A percentile compares a stretch with the other conserved stretches of the same genome.
These are phyloP conservation scores for Cymbopogon flexuosus DNA, from an alignment of 202 grass and related monocot species.

Conservation along the genomic window DNA sequence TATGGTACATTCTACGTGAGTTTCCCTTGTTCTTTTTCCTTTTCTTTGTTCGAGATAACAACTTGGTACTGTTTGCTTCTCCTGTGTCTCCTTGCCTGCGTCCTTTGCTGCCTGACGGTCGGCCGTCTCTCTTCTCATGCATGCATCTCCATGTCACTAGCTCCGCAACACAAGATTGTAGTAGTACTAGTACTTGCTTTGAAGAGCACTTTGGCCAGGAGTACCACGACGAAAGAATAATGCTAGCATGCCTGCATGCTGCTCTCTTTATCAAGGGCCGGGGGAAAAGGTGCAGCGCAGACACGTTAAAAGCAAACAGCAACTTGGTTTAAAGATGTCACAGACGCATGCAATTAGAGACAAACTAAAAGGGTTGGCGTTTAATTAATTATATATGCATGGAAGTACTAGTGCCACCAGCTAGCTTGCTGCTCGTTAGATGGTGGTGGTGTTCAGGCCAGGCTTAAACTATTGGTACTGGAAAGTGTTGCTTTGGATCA, in stretches of 20 bases:
- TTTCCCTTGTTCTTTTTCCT: not conserved
- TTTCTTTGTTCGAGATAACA: constrained; percentile 25
- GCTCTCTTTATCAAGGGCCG: constrained; percentile 26
- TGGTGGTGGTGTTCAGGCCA: not conserved
- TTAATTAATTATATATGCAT: not conserved
- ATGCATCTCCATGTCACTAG: not conserved
- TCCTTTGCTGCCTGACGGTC: constrained; percentile 19
- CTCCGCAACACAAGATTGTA: constrained; percentile 31
- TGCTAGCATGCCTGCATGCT: constrained; percentile 13
- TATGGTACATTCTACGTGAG: not conserved
- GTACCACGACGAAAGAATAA: constrained; percentile 23
- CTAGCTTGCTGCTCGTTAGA: not conserved
- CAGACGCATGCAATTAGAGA: constrained; percentile 22
- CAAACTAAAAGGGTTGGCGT: constrained; percentile 19
- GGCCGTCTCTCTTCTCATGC: not conserved
- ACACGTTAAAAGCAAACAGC: constrained; percentile 40
- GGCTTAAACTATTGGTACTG: constrained; percentile 3
- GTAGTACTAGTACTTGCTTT: not conserved
- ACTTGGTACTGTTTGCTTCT: constrained; percentile 28
- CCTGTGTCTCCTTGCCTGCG: constrained; percentile 23
- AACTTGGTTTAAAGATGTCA: constrained; percentile 18
- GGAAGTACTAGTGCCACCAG: not conserved
- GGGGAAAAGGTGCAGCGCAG: constrained; percentile 11
- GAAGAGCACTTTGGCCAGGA: constrained; percentile 22
- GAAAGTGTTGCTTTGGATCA: constrained; percentile 33